Base-by-base conservation (phyloP, 2,329 filamentous ascomycete species). In the Onygena corvina region DNA sequence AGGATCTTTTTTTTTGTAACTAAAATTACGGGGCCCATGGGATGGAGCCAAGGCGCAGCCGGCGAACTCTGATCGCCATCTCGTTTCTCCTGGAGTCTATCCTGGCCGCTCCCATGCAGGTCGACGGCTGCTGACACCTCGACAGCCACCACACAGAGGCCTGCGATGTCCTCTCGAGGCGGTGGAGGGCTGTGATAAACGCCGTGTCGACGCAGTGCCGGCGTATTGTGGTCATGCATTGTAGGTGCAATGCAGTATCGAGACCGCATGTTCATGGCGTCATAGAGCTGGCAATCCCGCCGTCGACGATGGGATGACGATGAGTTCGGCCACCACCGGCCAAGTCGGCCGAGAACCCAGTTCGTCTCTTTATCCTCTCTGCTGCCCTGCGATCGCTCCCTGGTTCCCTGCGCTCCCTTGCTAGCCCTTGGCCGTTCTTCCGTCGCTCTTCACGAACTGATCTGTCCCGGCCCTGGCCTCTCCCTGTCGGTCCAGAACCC, bases 1-100 rank as follows among this genome's bases (percentile, higher is more conserved):
- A 40, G 36, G 36, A 40, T 40, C 36, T n/a, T n/a, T 40, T 40
- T 40, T 40, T 40, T 40, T 40, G 36, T 23, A 40, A 40, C 36
- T 40, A 40, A 38, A 21, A 40, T 40, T 40, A 40, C 36, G 36
- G 36, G 36, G 18, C 36, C 36, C 18, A n/a, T 11, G 36, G 11
- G 14, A 23, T 23, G n/a, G n/a, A 23, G 36, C 36, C 36, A 40
- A 40, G 36, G 36, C 36, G 20, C 36, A 40, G 36, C 36, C 36
- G 36, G 36, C 36, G 36, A 40, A 40, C 36, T 40, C 36, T 40
- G 36, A 40, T 40, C 36, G 36, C 36, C 36, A 40, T 40, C 36
- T 40, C 18, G 36, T 40, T 40, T 40, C 27, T 29, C 27, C 11
- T 29, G 4, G 4, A 5, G 5, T 5, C 27, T 29, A 29, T 29